These are phyloP conservation scores for Nitzschia sp. DNA, from an alignment of 108 stramenopile species.

Conservation along the genomic window DNA sequence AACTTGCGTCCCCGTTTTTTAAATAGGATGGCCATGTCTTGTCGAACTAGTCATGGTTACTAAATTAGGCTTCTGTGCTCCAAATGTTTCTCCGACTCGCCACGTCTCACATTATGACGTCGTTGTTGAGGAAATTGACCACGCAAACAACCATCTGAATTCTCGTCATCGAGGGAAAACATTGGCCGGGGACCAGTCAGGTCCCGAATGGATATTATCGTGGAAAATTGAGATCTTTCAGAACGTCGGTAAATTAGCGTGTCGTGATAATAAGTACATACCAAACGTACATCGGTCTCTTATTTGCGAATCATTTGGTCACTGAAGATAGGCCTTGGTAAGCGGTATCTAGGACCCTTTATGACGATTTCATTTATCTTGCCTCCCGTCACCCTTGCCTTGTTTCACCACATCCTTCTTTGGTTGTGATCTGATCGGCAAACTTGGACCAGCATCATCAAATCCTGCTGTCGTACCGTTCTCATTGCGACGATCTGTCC, in stretches of 20 bases:
- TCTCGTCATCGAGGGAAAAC: neutral
- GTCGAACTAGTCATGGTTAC: no score
- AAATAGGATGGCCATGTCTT: no score
- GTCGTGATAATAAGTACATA: no score
- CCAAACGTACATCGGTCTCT: no score
- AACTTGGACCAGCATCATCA: neutral
- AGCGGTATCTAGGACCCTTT: neutral
- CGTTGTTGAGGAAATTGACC: neutral
- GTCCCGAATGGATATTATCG: neutral
- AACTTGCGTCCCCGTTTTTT: no score
- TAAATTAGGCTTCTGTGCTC: no score
- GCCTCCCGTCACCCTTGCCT: conserved; percentile 10
- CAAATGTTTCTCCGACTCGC: neutral
- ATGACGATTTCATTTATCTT: neutral
- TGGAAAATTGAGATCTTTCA: no score
- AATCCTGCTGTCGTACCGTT: neutral
- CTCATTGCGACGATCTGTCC: neutral
- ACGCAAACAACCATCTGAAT: neutral
- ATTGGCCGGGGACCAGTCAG: neutral
- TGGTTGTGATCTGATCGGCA: neutral
- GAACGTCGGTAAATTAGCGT: no score
- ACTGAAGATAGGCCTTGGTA: no score
- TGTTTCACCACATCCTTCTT: conserved; percentile 5
- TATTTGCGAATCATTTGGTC: no score
- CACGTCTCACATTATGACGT: neutral